These are phyloP conservation scores for Phytophthora litchii DNA, from an alignment of 352 stramenopile species.

Conservation along the genomic window DNA sequence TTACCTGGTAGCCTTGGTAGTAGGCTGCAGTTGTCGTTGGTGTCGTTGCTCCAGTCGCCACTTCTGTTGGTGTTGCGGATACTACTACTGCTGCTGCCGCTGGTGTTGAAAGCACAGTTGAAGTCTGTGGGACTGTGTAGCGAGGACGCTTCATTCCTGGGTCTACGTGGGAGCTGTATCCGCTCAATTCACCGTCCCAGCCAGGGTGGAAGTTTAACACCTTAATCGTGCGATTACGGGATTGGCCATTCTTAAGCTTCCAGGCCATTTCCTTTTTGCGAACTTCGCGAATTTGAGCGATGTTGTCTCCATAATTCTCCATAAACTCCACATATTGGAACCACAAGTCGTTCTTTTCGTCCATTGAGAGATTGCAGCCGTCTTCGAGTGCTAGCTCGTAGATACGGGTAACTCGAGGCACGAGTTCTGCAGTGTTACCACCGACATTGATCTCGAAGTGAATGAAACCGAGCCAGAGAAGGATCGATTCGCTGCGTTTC, in stretches of 20 bases:
- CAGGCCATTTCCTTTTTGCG: constrained; percentile 61
- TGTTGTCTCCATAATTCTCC: constrained; percentile 52
- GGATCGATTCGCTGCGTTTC: constrained; percentile 47
- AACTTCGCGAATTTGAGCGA: constrained; percentile 57
- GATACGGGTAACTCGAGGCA: constrained; percentile 46
- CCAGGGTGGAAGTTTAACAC: constrained; percentile 54
- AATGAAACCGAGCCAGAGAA: constrained; percentile 74
- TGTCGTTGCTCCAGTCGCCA: constrained; percentile 16
- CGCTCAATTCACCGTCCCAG: constrained; percentile 19
- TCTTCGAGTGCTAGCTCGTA: constrained; percentile 61
- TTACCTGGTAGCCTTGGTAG: constrained; percentile 86
- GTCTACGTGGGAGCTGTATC: constrained; percentile 43
- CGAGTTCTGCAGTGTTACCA: constrained; percentile 31
- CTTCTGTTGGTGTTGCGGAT: constrained; percentile 26
- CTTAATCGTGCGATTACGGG: constrained; percentile 61
- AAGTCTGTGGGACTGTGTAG: constrained; percentile 40
- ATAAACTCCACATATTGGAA: constrained; percentile 82
- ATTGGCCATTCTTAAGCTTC: constrained; percentile 68
- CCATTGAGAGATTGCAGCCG: constrained; percentile 52
- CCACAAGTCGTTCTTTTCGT: constrained; percentile 86
- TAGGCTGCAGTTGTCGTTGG: constrained; percentile 51
- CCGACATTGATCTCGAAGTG: constrained; percentile 64
- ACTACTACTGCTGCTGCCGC: constrained; percentile 22
- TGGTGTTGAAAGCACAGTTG: constrained; percentile 19
- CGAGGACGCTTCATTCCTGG: constrained; percentile 60